Base-by-base conservation (phyloP, 169 alveolate genomes). In the Plasmodium yoelii region DNA sequence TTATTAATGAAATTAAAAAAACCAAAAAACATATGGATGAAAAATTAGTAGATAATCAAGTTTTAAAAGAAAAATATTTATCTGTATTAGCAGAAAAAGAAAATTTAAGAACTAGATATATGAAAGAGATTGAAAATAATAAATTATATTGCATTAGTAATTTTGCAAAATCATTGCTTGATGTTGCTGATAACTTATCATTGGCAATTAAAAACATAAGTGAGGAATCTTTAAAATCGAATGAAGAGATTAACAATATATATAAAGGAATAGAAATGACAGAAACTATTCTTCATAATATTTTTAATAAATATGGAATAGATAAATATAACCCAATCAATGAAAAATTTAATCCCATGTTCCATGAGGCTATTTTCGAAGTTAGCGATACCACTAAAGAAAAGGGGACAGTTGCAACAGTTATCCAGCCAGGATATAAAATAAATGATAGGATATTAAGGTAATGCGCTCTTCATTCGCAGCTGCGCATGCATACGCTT, bases 321-420 rank as follows among this genome's bases (percentile, higher is more conserved):
- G 91, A 93, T 56, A 92, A 95, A 65, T 92, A 95, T 88, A 94
- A 96, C 53, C 96, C 97, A 44, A 56, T 92, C 49, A 96, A 96
- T 46, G 97, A 97, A 90, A 93, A 88, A 34, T 97, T 97, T 90
- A 96, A 97, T 91, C 98, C 99, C 1, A 94, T 95, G 63, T 74
- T 94, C 60, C 98, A 97, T 84, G 99, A 97, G 75, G 98, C 99
- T 10, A 93, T 97, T 74, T 96, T 95, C 84, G 95, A 95, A 87
- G 94, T 97, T 49, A 94, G 90, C 49, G 98, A 95, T 64, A 93
- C 94, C 2, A 92, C 92, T 8, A 93, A 88, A 65, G 97, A 94
- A 49, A 92, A 93, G 34, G 96, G 96, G 28, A 94, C 94, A 13
- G 94, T 97, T 0, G 96, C 95, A 24, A 96, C 95, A 51, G 98